Evolutionary conservation across 352 stramenopile species (phyloP).

Genomic region (Globisporangium solare): DNA sequence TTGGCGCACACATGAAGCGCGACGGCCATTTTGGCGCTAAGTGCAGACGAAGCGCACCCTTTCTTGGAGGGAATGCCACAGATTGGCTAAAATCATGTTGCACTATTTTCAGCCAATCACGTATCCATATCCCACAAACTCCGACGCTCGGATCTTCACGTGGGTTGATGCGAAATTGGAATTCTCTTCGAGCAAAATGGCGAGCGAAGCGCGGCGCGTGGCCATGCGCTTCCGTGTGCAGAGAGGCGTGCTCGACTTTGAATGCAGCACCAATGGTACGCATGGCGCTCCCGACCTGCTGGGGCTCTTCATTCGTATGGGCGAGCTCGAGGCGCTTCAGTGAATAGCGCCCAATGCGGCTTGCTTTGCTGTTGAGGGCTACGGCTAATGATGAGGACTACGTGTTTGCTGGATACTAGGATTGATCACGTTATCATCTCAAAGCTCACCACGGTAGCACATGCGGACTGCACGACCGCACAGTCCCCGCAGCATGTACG

Average conservation of each 20-base stretch:
- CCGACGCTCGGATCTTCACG: no score
- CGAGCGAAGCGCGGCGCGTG: not conserved
- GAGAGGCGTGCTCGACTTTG: conserved; percentile 69
- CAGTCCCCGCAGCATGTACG: conserved; percentile 44
- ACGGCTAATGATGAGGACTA: no score
- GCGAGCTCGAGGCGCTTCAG: conserved; percentile 41
- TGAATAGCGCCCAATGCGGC: conserved; percentile 17
- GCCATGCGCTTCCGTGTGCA: conserved; percentile 30
- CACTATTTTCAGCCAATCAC: conserved; percentile 9
- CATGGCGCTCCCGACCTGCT: conserved; percentile 4
- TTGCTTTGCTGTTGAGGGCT: not conserved
- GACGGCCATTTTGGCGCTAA: conserved; percentile 1
- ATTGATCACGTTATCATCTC: conserved; percentile 41
- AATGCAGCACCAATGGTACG: conserved; percentile 30
- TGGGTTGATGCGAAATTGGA: not conserved
- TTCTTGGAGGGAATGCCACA: conserved; percentile 37
- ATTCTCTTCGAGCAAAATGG: not conserved
- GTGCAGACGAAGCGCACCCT: conserved; percentile 1
- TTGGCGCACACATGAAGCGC: not conserved
- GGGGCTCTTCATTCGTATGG: conserved; percentile 19
- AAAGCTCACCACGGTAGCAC: conserved; percentile 50
- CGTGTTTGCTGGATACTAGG: conserved; percentile 16
- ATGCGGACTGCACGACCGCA: conserved; percentile 52
- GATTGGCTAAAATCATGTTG: conserved; percentile 27
- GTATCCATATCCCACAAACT: no score